These are phyloP conservation scores for Daedaleopsis nitida DNA, from an alignment of 768 basidiomycete genomes.

Conservation along the genomic window DNA sequence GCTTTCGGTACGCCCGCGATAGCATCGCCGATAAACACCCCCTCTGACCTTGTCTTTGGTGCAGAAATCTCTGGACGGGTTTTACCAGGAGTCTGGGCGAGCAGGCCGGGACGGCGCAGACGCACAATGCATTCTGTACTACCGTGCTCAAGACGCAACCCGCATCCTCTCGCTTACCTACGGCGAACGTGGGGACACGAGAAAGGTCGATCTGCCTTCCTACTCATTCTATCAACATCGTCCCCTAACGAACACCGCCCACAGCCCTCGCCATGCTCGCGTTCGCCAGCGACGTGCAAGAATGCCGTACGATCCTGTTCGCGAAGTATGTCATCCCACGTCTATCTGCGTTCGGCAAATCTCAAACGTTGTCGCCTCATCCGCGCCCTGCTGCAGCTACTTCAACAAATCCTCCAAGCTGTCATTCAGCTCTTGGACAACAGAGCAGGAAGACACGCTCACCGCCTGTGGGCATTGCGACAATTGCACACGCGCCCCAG, in stretches of 20 bases:
- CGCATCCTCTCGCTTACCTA: constrained; percentile 61
- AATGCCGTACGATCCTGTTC: constrained; percentile 86
- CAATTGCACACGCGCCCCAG: constrained; percentile 73
- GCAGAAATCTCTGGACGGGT: constrained; percentile 88
- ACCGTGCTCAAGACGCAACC: constrained; percentile 74
- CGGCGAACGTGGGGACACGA: constrained; percentile 56
- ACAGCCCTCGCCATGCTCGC: constrained; percentile 80
- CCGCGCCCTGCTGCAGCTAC: constrained; percentile 51
- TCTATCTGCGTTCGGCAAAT: not conserved
- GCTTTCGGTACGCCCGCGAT: constrained; percentile 44
- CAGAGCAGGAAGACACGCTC: constrained; percentile 57
- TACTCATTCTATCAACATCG: not conserved
- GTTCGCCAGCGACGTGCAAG: constrained; percentile 75
- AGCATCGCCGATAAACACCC: not conserved
- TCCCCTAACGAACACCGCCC: not conserved
- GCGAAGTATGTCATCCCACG: constrained; percentile 56
- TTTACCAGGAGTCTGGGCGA: constrained; percentile 93
- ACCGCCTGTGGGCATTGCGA: constrained; percentile 88
- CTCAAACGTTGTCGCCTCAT: not conserved
- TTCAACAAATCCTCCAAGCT: constrained; percentile 78
- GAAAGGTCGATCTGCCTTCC: constrained; percentile 52
- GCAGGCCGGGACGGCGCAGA: constrained; percentile 91
- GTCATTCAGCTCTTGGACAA: constrained; percentile 75
- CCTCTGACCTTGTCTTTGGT: not conserved
- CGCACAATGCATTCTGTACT: constrained; percentile 87